Evolutionary conservation across 208 protist genomes (phyloP).

Genomic region (Leptomonas pyrrhocoris): DNA sequence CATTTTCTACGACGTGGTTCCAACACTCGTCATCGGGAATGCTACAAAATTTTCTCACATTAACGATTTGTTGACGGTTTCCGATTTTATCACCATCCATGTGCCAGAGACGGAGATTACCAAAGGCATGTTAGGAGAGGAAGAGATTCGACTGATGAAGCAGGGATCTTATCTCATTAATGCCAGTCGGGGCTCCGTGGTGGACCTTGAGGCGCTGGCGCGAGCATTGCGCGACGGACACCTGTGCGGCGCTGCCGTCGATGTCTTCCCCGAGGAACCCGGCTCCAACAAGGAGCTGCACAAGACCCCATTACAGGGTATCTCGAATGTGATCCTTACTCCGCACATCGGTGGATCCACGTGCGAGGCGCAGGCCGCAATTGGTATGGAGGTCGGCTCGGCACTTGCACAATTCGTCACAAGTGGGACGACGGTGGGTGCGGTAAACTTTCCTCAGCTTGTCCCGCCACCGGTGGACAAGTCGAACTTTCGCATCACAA

Average conservation of each 20-base stretch:
- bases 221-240: conserved; percentile 72
- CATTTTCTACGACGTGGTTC: conserved; percentile 91
- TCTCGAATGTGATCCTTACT: conserved; percentile 94
- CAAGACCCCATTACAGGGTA: conserved; percentile 73
- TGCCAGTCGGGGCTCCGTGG: conserved; percentile 77
- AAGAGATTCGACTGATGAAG: conserved; percentile 79
- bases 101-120: conserved; percentile 86
- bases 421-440: conserved; percentile 71
- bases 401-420: conserved; percentile 89
- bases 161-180: conserved; percentile 87
- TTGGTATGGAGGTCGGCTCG: conserved; percentile 89
- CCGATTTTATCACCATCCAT: conserved; percentile 94
- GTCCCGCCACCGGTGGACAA: conserved; percentile 48
- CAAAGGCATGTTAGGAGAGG: conserved; percentile 77
- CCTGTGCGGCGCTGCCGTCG: conserved; percentile 87
- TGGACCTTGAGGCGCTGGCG: conserved; percentile 85
- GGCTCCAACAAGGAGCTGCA: conserved; percentile 46
- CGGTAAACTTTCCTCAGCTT: conserved; percentile 94
- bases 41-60: conserved; percentile 60
- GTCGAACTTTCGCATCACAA: conserved; percentile 80
- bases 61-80: conserved; percentile 68
- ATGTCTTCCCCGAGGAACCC: conserved; percentile 94
- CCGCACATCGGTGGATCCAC: conserved; percentile 95
- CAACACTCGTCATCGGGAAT: conserved; percentile 92
- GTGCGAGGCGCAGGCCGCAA: conserved; percentile 90